Evolutionary conservation across 2,329 filamentous ascomycete genomes (phyloP), one percentile per base, ranked within the genome.

Genomic region (Botrytis squamosa): DNA sequence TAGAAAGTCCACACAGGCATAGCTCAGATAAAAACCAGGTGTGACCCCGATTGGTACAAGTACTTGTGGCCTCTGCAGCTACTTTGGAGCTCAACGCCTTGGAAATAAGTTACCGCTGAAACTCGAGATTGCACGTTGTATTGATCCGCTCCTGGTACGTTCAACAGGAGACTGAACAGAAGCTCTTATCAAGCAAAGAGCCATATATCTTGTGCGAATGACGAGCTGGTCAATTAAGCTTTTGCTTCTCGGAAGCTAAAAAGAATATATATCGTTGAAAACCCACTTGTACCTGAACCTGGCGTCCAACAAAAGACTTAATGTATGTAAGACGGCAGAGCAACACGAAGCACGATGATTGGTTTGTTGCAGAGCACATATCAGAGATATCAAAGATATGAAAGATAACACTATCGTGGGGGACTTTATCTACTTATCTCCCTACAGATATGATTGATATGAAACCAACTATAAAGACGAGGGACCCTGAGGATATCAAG

Each of bases 331-430:
- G 10, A 40, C 33, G 36, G 25, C 25, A 33, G 16, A 18, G 36
- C 18, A 52, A 40, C 9, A 40, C 18, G 33, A 57, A n/a, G 10
- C n/a, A 29, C 25, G 8, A 22, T 22, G n/a, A 22, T 68, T 42
- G 25, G 66, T 42, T 22, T 42, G 14, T 33, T 57, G 49, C 22
- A 42, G 25, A 52, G 10, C 36, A 6, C 14, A 55, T 42, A 42
- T 42, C 25, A 55, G 65, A 68, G 36, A 42, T 55, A 40, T 55
- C 65, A 55, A 40, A 67, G 65, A 68, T 68, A 57, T 57, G 49
- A 68, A 40, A 57, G 66, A 69, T 59, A 69, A 57, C n/a, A 69
- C 66, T 57, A 33, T 7, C 38, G 66, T 57, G 25, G 49, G 44
- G 66, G 25, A 40, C 38, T 52, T 52, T 67, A 40, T 67, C 44